phyloP scores from a whole-genome alignment of 106 monocot species.

The Acorus calamus region DNA sequence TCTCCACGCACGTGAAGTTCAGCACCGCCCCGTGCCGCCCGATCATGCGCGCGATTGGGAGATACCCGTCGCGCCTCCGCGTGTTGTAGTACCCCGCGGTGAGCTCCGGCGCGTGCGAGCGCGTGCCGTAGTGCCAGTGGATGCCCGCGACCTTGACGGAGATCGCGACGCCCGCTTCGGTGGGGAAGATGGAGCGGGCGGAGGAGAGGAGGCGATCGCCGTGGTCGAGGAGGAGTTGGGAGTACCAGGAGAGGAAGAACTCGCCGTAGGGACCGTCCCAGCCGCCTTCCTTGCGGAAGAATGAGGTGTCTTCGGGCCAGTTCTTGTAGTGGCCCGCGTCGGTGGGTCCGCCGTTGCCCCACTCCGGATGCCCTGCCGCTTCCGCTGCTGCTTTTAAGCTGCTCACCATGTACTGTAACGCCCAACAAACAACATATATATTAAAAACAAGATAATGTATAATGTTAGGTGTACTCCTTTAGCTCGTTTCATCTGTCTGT shows the following conservation, averaged over 20 bases:
- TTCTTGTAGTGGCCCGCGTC: constrained; percentile 76
- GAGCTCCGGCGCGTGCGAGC: constrained; percentile 79
- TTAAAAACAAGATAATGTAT: background rate
- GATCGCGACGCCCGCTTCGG: constrained; percentile 31
- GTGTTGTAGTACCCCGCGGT: constrained; percentile 97
- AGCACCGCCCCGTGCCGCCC: constrained; percentile 65
- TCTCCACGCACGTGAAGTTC: constrained; percentile 93
- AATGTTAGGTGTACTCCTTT: background rate
- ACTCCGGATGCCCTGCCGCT: constrained; percentile 55
- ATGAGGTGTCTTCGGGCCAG: constrained; percentile 83
- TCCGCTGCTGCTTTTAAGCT: constrained; percentile 63
- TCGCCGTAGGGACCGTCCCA: constrained; percentile 63
- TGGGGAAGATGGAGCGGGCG: constrained; percentile 30
- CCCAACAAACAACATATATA: background rate
- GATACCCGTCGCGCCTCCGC: constrained; percentile 59
- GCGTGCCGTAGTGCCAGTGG: constrained; percentile 94
- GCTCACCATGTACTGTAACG: constrained; percentile 51
- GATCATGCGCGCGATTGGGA: constrained; percentile 60
- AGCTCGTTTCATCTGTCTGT: too few relatives aligned
- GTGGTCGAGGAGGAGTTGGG: constrained; percentile 59
- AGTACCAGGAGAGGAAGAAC: constrained; percentile 95
- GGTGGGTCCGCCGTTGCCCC: constrained; percentile 66
- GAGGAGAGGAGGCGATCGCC: constrained; percentile 60
- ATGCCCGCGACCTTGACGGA: constrained; percentile 91
- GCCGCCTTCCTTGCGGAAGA: constrained; percentile 71